These are phyloP conservation scores for Pueraria montana DNA, from an alignment of 306 rosid species.

Conservation along the genomic window DNA sequence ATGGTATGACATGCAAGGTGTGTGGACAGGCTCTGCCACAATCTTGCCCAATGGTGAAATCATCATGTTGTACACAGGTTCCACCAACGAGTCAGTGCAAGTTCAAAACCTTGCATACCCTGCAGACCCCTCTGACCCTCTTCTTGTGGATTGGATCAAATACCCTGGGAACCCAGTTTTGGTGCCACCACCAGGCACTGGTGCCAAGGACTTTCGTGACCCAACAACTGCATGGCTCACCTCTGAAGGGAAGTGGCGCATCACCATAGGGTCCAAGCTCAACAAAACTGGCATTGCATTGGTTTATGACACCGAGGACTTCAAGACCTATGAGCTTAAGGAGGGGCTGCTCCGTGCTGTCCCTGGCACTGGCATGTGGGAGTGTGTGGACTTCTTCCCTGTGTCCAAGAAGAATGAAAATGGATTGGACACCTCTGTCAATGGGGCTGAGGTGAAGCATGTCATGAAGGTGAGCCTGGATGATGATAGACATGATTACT, in stretches of 20 bases:
- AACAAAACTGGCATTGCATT: constrained; percentile 81
- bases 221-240: constrained; percentile 96
- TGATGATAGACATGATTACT: constrained; percentile 84
- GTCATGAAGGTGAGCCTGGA: constrained; percentile 89
- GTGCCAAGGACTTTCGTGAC: constrained; percentile 79
- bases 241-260: constrained; percentile 78
- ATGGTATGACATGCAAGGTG: constrained; percentile 86
- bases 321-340: constrained; percentile 67
- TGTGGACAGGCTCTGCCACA: constrained; percentile 97
- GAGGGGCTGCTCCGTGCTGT: constrained; percentile 70
- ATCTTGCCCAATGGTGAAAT: constrained; percentile 69
- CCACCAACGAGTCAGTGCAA: constrained; percentile 80
- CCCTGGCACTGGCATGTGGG: constrained; percentile 95
- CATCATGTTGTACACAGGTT: constrained; percentile 92
- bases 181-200: constrained; percentile 80
- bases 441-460: constrained; percentile 76
- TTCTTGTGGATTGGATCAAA: constrained; percentile 83
- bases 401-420: constrained; percentile 53
- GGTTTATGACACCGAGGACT: constrained; percentile 81
- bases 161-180: constrained; percentile 81
- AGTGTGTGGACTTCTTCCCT: constrained; percentile 91
- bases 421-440: constrained; percentile 75
- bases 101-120: constrained; percentile 93
- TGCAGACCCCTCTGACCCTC: constrained; percentile 76
- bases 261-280: constrained; percentile 77